Conservation (phyloP, 2,329 filamentous ascomycete species). For the Colletotrichum abscissum region DNA sequence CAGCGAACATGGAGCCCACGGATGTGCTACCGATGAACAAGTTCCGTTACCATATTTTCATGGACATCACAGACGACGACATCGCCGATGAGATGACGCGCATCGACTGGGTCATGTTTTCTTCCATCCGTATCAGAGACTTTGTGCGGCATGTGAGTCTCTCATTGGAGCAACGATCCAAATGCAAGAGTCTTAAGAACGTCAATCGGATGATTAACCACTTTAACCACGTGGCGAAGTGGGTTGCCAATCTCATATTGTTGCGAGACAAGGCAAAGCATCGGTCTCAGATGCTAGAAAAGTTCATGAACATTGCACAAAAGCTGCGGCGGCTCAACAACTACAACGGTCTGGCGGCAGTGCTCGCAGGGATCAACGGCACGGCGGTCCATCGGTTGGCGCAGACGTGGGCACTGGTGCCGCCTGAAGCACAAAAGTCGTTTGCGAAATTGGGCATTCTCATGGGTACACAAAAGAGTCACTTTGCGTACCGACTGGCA, state of each 20-base stretch:
- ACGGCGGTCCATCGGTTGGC: constrained; percentile 85
- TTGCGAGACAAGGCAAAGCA: constrained; percentile 97
- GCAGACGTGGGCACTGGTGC: constrained; percentile 82
- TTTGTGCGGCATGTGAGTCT: constrained; percentile 91
- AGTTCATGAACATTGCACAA: constrained; percentile 91
- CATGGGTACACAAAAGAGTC: constrained; percentile 92
- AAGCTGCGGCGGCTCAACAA: constrained; percentile 94
- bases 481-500: constrained; percentile 94
- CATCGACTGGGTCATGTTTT: constrained; percentile 99
- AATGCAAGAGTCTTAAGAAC: constrained; percentile 81
- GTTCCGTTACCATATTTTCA: constrained; percentile 88
- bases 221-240: constrained; percentile 87
- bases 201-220: constrained; percentile 95
- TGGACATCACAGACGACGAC: constrained; percentile 85
- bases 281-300: constrained; percentile 88
- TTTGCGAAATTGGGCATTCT: constrained; percentile 90
- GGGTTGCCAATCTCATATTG: constrained; percentile 86
- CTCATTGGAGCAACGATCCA: constrained; percentile 75
- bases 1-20: constrained; percentile 76
- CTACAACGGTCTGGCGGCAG: constrained; percentile 94
- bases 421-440: constrained; percentile 78
- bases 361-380: constrained; percentile 92
- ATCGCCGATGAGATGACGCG: constrained; percentile 92
- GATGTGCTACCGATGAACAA: constrained; percentile 81
- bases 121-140: constrained; percentile 91